These are phyloP conservation scores for Penicillium sp. DNA, from an alignment of 2,329 filamentous ascomycete genomes.

Conservation along the genomic window DNA sequence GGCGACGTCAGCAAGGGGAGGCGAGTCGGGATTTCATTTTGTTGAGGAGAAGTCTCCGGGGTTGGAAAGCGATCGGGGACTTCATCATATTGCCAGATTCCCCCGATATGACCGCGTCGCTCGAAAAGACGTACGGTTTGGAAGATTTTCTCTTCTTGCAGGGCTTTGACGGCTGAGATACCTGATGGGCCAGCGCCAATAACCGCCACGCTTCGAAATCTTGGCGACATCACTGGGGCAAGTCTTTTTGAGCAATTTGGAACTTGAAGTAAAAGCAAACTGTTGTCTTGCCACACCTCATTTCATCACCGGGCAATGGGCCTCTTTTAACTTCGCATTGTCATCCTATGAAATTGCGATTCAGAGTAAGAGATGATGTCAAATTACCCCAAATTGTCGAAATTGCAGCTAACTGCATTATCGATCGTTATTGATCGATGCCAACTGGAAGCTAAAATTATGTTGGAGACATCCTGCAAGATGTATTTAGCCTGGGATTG, in stretches of 20 bases:
- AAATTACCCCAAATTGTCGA: conserved; percentile 4
- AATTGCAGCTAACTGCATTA: neutral
- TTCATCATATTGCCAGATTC: conserved; percentile 34
- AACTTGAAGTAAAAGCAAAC: neutral
- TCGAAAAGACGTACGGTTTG: conserved; percentile 35
- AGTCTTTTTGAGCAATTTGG: neutral
- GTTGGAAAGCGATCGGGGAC: conserved; percentile 27
- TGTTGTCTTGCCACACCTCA: neutral
- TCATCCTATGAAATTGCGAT: neutral
- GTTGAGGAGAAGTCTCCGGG: neutral
- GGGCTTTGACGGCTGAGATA: conserved; percentile 29
- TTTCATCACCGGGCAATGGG: neutral
- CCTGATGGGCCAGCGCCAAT: conserved; percentile 34
- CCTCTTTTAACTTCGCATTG: neutral
- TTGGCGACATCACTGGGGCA: conserved; percentile 5
- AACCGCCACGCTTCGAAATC: conserved; percentile 13
- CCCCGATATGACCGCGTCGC: conserved; percentile 31
- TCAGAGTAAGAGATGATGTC: neutral
- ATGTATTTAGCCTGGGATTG: neutral
- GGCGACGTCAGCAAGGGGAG: conserved; percentile 23
- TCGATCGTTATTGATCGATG: neutral
- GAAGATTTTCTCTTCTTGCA: conserved; percentile 34
- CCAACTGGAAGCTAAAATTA: neutral
- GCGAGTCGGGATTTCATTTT: conserved; percentile 8
- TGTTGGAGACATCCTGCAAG: neutral